Conservation (phyloP, 768 basidiomycete genomes). For the Tricholoma saponaceum region DNA sequence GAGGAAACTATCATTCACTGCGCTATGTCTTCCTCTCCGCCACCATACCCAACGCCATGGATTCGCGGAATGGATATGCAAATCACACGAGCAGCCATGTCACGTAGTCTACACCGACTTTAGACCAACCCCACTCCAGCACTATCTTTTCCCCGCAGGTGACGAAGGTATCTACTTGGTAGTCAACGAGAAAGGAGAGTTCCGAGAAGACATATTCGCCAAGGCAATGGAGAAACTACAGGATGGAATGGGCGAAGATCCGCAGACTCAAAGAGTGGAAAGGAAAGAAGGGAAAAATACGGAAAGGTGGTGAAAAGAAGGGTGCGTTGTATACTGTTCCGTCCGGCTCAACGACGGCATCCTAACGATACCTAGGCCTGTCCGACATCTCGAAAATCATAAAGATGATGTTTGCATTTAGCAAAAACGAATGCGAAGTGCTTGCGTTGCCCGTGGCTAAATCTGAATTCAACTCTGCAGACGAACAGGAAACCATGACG, state of each 20-base stretch:
- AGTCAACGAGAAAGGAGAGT: constrained; percentile 98
- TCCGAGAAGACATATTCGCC: constrained; percentile 94
- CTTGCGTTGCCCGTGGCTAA: constrained; percentile 92
- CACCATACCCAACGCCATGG: constrained; percentile 99
- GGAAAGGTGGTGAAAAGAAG: constrained; percentile 91
- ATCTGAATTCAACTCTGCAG: constrained; percentile 89
- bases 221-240: constrained; percentile 96
- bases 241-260: constrained; percentile 83
- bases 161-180: constrained; percentile 97
- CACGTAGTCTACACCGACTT: constrained; percentile 99
- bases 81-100: constrained; percentile 95
- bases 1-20: constrained; percentile 96
- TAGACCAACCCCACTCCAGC: constrained; percentile 95
- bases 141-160: constrained; percentile 96
- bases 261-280: constrained; percentile 83
- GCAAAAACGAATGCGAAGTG: constrained; percentile 95
- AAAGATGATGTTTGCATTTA: constrained; percentile 99
- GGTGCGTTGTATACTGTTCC: constrained; percentile 41
- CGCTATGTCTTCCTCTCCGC: constrained; percentile 99
- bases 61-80: constrained; percentile 99
- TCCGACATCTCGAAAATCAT: constrained; percentile 98
- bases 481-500: constrained; percentile 83
- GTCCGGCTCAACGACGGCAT: no score
- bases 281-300: constrained; percentile 88
- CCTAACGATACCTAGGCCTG: constrained; percentile 47